phyloP scores from a whole-genome alignment of 768 basidiomycete species.

The Suillus sp. region DNA sequence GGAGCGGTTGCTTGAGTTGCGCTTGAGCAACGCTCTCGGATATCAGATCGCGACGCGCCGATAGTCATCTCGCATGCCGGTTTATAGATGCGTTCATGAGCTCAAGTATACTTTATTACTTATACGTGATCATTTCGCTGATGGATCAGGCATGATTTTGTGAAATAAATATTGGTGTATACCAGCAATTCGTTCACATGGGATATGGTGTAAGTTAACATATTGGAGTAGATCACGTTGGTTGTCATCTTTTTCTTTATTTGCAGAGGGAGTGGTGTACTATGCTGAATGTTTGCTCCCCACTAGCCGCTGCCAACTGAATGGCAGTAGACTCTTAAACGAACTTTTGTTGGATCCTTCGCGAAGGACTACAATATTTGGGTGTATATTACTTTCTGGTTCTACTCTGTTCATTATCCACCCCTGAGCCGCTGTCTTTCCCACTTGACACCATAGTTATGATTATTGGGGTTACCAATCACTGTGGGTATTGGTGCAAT shows the following conservation, averaged over 20 bases:
- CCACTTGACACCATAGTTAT: too few species aligned
- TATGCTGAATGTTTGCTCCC: too few species aligned
- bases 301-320: too few species aligned
- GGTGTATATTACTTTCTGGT: too few species aligned
- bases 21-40: not conserved
- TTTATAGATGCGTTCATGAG: not conserved
- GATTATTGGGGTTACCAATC: too few species aligned
- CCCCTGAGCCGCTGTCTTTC: too few species aligned
- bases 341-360: too few species aligned
- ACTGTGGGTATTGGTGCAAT: too few species aligned
- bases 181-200: not conserved
- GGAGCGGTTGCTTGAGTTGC: not conserved
- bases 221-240: not conserved
- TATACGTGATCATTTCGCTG: not conserved
- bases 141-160: not conserved
- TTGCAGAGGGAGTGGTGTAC: not conserved
- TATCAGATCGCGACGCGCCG: not conserved
- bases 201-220: not conserved
- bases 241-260: not conserved
- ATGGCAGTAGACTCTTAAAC: too few species aligned
- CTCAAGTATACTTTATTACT: constrained; percentile 5
- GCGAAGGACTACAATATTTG: too few species aligned
- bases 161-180: not conserved
- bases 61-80: not conserved
- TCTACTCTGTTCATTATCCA: too few species aligned